Evolutionary conservation across 345 rosid species (phyloP).

Genomic region (Arabis alpina): DNA sequence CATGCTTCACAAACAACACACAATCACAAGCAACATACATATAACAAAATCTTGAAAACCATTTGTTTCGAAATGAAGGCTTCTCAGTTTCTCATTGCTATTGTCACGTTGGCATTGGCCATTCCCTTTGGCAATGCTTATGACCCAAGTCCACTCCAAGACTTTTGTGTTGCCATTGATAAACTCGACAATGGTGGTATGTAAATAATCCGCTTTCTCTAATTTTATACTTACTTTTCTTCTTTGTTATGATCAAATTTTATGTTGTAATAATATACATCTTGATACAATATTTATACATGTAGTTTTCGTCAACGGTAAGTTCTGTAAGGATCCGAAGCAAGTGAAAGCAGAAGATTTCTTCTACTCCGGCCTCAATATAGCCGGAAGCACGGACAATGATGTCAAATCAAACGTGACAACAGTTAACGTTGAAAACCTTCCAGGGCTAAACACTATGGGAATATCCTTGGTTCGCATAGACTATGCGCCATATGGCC

Average conservation of each 20-base stretch:
- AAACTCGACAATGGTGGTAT: slow-evolving; percentile 36
- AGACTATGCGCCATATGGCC: slow-evolving; percentile 45
- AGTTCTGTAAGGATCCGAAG: slow-evolving; percentile 36
- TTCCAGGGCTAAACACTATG: slow-evolving; percentile 49
- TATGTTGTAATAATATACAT: not conserved
- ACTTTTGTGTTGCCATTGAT: slow-evolving; percentile 31
- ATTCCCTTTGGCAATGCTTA: slow-evolving; percentile 10
- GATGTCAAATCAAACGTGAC: slow-evolving; percentile 41
- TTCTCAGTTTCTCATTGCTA: slow-evolving; percentile 8
- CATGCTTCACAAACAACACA: slow-evolving; percentile 19
- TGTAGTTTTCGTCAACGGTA: slow-evolving; percentile 44
- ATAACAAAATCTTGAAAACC: not conserved
- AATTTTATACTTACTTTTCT: not conserved
- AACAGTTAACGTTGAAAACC: slow-evolving; percentile 27
- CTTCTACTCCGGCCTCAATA: slow-evolving; percentile 32
- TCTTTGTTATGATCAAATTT: not conserved
- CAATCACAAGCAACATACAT: slow-evolving; percentile 10
- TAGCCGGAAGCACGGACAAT: slow-evolving; percentile 26
- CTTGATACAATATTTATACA: not conserved
- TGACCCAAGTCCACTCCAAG: slow-evolving; percentile 40
- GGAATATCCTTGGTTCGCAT: slow-evolving; percentile 46
- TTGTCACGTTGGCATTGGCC: slow-evolving; percentile 11
- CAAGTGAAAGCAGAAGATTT: slow-evolving; percentile 33
- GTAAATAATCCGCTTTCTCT: not conserved
- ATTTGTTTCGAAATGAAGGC: slow-evolving; percentile 9